These are phyloP conservation scores for Talaromyces verruculosus DNA, from an alignment of 2,329 filamentous ascomycete species.

Conservation along the genomic window DNA sequence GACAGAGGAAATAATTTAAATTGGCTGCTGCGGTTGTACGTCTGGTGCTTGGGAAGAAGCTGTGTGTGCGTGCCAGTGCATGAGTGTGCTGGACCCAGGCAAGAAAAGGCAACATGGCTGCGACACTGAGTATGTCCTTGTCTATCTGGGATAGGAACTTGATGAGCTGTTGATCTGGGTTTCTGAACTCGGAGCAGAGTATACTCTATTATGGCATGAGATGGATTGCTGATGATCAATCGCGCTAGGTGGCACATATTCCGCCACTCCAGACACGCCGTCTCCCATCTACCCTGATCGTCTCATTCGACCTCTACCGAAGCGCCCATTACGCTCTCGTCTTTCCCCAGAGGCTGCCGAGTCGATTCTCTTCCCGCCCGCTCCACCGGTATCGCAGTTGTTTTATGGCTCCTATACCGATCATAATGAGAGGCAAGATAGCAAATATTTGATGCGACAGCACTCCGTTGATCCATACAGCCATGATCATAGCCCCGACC, in stretches of 20 bases:
- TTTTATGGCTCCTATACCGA: conserved; percentile 71
- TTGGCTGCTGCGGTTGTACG: conserved; percentile 1
- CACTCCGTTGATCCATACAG: conserved; percentile 36
- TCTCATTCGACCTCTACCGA: conserved; percentile 88
- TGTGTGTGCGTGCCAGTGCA: conserved; percentile 10
- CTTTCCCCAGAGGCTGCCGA: conserved; percentile 82
- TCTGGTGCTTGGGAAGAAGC: background rate
- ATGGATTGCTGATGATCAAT: conserved; percentile 36
- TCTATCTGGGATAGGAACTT: conserved; percentile 18
- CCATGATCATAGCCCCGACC: conserved; percentile 40
- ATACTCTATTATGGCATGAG: conserved; percentile 9
- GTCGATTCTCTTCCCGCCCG: conserved; percentile 77
- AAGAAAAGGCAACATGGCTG: conserved; percentile 40
- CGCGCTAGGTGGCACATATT: conserved; percentile 50
- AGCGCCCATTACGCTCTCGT: conserved; percentile 80
- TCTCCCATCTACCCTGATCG: conserved; percentile 83
- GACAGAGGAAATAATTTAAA: background rate
- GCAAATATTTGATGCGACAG: conserved; percentile 49
- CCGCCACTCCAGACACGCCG: conserved; percentile 64
- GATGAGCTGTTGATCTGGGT: background rate
- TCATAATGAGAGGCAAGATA: conserved; percentile 51
- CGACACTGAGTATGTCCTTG: conserved; percentile 45
- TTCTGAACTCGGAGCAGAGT: background rate
- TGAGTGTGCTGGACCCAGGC: conserved; percentile 19
- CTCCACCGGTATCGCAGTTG: conserved; percentile 67